A percentile compares a stretch with the other conserved stretches of the same genome.
These are phyloP conservation scores for Rugonectria rugulosa DNA, from an alignment of 2,329 filamentous ascomycete species.

Conservation along the genomic window DNA sequence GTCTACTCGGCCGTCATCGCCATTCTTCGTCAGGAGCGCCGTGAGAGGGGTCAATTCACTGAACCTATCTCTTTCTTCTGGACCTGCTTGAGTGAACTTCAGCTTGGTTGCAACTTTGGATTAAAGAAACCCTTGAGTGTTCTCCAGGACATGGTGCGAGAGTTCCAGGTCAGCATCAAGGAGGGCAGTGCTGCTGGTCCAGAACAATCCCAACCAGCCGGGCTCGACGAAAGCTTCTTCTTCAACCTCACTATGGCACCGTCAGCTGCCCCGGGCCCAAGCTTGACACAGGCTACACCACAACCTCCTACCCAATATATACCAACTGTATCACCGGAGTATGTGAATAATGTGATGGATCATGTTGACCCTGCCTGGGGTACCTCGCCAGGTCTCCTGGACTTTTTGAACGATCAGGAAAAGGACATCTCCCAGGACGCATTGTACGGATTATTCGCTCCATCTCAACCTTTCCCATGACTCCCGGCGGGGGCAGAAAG, in stretches of 20 bases:
- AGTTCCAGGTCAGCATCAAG: constrained; percentile 41
- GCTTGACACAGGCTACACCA: constrained; percentile 16
- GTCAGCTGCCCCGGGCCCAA: not conserved
- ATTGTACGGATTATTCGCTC: constrained; percentile 41
- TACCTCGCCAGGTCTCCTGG: constrained; percentile 36
- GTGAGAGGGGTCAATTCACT: constrained; percentile 40
- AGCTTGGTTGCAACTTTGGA: constrained; percentile 46
- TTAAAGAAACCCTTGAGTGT: constrained; percentile 46
- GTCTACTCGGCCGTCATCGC: constrained; percentile 47
- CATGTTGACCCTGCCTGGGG: constrained; percentile 37
- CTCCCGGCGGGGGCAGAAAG: not conserved
- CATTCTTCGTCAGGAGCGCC: constrained; percentile 42
- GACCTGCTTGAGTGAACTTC: constrained; percentile 45
- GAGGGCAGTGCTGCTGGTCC: constrained; percentile 33
- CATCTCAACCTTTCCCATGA: constrained; percentile 41
- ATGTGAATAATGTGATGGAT: constrained; percentile 32
- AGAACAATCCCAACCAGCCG: constrained; percentile 31
- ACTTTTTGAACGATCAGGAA: constrained; percentile 42
- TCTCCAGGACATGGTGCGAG: constrained; percentile 43
- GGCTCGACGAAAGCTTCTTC: constrained; percentile 43
- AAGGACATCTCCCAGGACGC: constrained; percentile 43
- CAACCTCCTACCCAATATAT: constrained; percentile 31
- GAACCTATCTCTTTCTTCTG: constrained; percentile 49
- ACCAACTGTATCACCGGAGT: constrained; percentile 24
- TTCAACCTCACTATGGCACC: constrained; percentile 39